phyloP scores from a whole-genome alignment of 805 yeast species.

The Saccharomycopsis guyanensis region DNA sequence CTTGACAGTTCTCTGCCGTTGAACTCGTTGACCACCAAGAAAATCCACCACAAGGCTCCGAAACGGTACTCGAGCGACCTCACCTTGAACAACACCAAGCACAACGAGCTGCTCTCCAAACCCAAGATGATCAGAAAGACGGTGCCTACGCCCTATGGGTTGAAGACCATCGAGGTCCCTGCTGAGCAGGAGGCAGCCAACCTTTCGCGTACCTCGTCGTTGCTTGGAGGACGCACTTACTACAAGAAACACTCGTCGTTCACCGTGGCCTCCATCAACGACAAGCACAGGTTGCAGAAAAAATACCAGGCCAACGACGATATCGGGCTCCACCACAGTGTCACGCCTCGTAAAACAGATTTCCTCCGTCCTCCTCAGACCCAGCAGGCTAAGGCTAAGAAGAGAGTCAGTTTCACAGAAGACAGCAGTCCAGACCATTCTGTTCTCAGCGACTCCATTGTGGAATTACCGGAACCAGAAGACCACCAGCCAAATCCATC shows the following conservation, averaged over 20 bases:
- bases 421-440: slow-evolving; percentile 16
- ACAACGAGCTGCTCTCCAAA: background rate
- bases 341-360: background rate
- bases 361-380: slow-evolving; percentile 21
- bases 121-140: slow-evolving; percentile 16
- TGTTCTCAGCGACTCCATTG: slow-evolving; percentile 2
- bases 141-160: slow-evolving; percentile 19
- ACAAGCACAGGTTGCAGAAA: background rate
- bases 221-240: slow-evolving; percentile 1
- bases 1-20: slow-evolving; percentile 1
- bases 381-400: slow-evolving; percentile 18
- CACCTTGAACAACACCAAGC: background rate
- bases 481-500: background rate
- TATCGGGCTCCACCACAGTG: background rate
- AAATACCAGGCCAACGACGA: background rate
- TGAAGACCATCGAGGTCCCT: slow-evolving; percentile 19
- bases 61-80: background rate
- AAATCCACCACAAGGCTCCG: background rate
- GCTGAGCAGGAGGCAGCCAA: slow-evolving; percentile 7
- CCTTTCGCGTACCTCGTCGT: slow-evolving; percentile 10
- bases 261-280: slow-evolving; percentile 3
- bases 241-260: slow-evolving; percentile 9
- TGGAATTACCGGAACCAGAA: slow-evolving; percentile 9
- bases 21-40: background rate
- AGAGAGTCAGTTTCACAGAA: slow-evolving; percentile 20